These are phyloP conservation scores for Talaromyces thailandensis DNA, from an alignment of 495 filamentous ascomycete species.

Conservation along the genomic window DNA sequence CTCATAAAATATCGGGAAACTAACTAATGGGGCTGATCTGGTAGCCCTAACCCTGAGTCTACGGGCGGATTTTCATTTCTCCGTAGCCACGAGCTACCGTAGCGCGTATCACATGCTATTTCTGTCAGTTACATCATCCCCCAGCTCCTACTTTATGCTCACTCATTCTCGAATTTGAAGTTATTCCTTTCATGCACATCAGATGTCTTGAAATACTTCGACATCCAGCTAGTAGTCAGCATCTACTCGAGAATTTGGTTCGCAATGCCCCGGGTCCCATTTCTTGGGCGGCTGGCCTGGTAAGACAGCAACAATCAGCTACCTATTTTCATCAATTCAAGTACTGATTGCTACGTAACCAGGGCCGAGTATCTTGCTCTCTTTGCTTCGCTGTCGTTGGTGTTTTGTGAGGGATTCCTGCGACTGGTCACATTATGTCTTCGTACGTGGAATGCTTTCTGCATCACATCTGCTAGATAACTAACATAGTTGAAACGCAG, in stretches of 20 bases:
- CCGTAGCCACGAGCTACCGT: neutral
- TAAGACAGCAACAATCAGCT: conserved; percentile 24
- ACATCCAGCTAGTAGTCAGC: neutral
- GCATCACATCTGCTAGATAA: neutral
- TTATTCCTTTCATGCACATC: neutral
- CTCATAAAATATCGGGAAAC: too few relatives aligned
- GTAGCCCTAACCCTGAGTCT: neutral
- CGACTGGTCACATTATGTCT: conserved; percentile 84
- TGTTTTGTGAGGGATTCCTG: conserved; percentile 71
- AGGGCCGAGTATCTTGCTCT: conserved; percentile 83
- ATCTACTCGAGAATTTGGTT: neutral
- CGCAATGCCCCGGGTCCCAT: conserved; percentile 64
- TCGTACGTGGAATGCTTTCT: conserved; percentile 43
- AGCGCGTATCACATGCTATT: neutral
- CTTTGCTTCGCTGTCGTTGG: conserved; percentile 68
- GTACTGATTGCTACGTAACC: neutral
- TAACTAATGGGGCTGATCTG: too few relatives aligned
- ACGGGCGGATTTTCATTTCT: neutral
- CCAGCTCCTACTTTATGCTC: neutral
- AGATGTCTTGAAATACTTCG: neutral
- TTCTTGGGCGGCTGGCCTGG: conserved; percentile 74
- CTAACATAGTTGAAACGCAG: conserved; percentile 32
- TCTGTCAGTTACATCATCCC: neutral
- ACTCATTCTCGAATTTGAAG: neutral
- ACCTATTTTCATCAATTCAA: neutral